A percentile compares a stretch with the other conserved stretches of the same genome.
Conservation (phyloP, 1,139 yeast species). For the Geotrichum cucujoidarum region DNA sequence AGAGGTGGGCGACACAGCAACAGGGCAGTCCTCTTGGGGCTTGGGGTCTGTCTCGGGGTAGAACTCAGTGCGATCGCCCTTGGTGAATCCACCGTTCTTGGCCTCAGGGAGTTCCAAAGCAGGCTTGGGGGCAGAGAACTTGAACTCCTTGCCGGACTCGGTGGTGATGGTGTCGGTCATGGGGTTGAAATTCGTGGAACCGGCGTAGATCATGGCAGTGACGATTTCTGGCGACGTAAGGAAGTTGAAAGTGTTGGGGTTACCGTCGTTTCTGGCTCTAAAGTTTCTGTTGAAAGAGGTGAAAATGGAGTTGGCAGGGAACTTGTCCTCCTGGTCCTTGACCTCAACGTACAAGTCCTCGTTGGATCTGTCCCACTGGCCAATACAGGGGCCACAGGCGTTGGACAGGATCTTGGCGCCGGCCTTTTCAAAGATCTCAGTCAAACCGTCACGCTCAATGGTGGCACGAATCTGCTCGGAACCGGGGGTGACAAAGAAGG, state of each 20-base stretch:
- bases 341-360: slow-evolving; percentile 21
- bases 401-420: slow-evolving; percentile 96
- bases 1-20: slow-evolving; percentile 70
- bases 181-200: slow-evolving; percentile 86
- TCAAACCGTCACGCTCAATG: slow-evolving; percentile 94
- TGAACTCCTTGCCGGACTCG: slow-evolving; percentile 64
- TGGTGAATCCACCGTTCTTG: slow-evolving; percentile 58
- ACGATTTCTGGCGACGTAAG: slow-evolving; percentile 96
- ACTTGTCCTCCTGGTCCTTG: slow-evolving; percentile 50
- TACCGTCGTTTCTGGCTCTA: slow-evolving; percentile 96
- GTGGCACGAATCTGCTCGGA: slow-evolving; percentile 99
- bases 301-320: slow-evolving; percentile 77
- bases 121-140: slow-evolving; percentile 63
- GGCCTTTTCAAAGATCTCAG: slow-evolving; percentile 79
- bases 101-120: slow-evolving; percentile 79
- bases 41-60: slow-evolving; percentile 58
- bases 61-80: slow-evolving; percentile 68
- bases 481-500: slow-evolving; percentile 96
- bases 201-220: slow-evolving; percentile 93
- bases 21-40: slow-evolving; percentile 69
- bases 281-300: slow-evolving; percentile 96
- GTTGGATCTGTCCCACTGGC: slow-evolving; percentile 89
- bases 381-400: slow-evolving; percentile 99
- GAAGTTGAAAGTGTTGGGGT: slow-evolving; percentile 94
- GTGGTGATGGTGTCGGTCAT: slow-evolving; percentile 65